A percentile compares a stretch with the other conserved stretches of the same genome.
Evolutionary conservation across 179 eudicot species (phyloP).

Genomic region (Sideroxylon spinosum): DNA sequence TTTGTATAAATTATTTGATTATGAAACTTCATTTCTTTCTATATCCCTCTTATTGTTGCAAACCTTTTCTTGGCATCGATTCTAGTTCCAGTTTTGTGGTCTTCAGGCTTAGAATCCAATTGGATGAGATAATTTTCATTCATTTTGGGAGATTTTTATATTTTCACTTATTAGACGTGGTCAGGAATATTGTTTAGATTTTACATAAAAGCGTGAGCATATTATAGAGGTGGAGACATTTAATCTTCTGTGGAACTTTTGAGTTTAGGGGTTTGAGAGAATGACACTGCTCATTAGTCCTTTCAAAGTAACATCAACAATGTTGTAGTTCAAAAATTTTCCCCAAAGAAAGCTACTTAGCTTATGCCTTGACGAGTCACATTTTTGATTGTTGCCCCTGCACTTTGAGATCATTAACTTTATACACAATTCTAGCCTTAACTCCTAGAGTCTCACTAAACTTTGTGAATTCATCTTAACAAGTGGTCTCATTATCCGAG

Average conservation of each 20-base stretch:
- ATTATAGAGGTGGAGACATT: neutral
- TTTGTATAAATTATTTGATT: neutral
- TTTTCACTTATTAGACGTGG: neutral
- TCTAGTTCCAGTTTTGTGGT: neutral
- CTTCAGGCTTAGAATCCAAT: neutral
- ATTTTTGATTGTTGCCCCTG: neutral
- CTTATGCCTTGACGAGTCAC: neutral
- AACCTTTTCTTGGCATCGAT: neutral
- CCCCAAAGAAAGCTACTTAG: neutral
- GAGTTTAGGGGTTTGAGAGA: neutral
- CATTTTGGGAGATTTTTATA: neutral
- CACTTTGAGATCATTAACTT: neutral
- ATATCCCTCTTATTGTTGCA: neutral
- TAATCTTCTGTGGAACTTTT: neutral
- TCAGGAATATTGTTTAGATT: neutral
- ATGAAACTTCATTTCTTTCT: neutral
- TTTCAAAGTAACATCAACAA: too few relatives aligned
- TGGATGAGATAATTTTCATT: neutral
- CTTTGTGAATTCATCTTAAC: neutral
- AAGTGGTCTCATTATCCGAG: neutral
- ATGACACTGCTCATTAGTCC: neutral
- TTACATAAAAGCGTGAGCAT: neutral
- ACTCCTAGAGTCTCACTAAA: neutral
- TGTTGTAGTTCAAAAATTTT: neutral
- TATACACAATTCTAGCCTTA: neutral